Percentiles rank a stretch among this genome's conserved stretches.
These are phyloP conservation scores for Colletotrichum noveboracense DNA, from an alignment of 2,329 filamentous ascomycete species.

Conservation along the genomic window DNA sequence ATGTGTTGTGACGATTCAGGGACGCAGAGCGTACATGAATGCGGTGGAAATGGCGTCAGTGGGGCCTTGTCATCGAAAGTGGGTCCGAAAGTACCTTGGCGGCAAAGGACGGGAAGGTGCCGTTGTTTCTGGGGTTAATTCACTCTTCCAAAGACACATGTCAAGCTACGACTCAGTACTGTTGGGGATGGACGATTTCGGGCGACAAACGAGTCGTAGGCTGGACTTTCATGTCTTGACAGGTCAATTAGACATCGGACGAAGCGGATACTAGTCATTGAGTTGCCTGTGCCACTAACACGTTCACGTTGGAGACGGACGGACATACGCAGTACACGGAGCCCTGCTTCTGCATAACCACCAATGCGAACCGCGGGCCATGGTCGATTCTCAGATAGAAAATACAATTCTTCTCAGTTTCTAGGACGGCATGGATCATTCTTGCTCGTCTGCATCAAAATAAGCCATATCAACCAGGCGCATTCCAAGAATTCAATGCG, in stretches of 20 bases:
- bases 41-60: neutral
- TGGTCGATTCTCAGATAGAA: neutral
- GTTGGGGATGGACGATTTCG: neutral
- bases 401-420: neutral
- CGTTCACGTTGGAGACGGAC: neutral
- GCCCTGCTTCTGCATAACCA: neutral
- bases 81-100: neutral
- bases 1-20: neutral
- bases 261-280: neutral
- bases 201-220: neutral
- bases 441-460: neutral
- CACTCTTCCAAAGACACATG: neutral
- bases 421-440: neutral
- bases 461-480: neutral
- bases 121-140: neutral
- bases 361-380: neutral
- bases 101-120: neutral
- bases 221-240: neutral
- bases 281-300: neutral
- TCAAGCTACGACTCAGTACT: neutral
- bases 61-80: neutral
- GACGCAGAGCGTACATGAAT: neutral
- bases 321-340: neutral
- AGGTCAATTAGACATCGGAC: neutral
- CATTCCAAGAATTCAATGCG: neutral